Evolutionary conservation across 129 eudicot genomes (phyloP), one percentile per base, ranked within the genome.

Genomic region (Centaurea solstitialis): DNA sequence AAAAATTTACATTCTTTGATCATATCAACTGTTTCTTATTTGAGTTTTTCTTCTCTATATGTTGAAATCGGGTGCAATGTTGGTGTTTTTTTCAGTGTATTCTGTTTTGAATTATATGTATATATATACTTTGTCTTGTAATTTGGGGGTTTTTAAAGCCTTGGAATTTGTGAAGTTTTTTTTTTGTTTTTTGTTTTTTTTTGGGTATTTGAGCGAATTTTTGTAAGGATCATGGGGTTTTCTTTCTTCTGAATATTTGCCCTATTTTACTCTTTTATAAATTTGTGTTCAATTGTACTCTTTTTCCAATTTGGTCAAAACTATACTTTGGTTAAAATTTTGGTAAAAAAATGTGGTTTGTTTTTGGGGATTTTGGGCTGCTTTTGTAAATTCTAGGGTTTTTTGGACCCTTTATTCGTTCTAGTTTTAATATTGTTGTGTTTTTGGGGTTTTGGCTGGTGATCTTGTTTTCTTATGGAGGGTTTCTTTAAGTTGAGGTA

Each of bases 401-500:
- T 74, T 11, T 15, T 5, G 2, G 12, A 12, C 13, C 64, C 43
- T 9, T 64, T 30, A 18, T 8, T n/a, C 12, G 28, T 59, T 15
- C 23, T 24, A 11, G n/a, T 28, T 59, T 45, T 41, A 8, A 15
- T 28, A 9, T 7, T 64, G 64, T 70, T 20, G 57, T 21, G 2
- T 18, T 62, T 28, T 53, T 40, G 59, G 71, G 76, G 59, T 26
- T 59, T 59, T 53, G 28, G 77, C 62, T 59, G 28, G 72, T 59
- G 43, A 23, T 59, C 64, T 59, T 59, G 73, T 28, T 39, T 35
- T 72, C 66, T n/a, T 24, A 72, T 20, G 61, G 70, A 39, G 62
- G 39, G 38, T 38, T 53, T n/a, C 28, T n/a, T n/a, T n/a, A n/a
- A n/a, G 18, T 77, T 43, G 9, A 78, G 81, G 81, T 78, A 78